These are phyloP conservation scores for Leishmania amazonensis DNA, from an alignment of 208 protist genomes.

Conservation along the genomic window DNA sequence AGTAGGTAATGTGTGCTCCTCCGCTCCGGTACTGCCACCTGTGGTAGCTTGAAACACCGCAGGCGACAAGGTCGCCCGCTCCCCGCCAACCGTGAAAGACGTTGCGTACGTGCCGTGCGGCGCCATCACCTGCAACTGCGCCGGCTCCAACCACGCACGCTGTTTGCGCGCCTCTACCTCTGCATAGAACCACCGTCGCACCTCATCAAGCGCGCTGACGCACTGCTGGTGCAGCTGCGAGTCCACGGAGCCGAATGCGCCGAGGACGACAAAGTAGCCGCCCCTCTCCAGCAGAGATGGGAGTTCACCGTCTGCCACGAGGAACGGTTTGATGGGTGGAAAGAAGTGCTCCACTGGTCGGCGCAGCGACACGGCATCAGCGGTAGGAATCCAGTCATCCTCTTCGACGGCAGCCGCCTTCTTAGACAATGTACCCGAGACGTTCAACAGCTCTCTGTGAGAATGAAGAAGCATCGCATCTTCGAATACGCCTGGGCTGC, in stretches of 20 bases:
- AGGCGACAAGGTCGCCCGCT: conserved; percentile 20
- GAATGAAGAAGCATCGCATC: conserved; percentile 1
- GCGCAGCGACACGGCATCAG: conserved; percentile 4
- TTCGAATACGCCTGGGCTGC: conserved; percentile 13
- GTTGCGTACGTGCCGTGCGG: conserved; percentile 23
- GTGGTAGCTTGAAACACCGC: background rate
- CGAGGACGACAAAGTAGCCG: conserved; percentile 67
- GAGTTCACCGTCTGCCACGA: conserved; percentile 23
- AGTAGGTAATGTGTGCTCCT: conserved; percentile 23
- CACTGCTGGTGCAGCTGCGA: conserved; percentile 50
- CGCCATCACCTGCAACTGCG: conserved; percentile 31
- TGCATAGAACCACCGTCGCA: conserved; percentile 41
- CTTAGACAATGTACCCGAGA: background rate
- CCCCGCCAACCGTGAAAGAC: conserved; percentile 21
- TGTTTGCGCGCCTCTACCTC: conserved; percentile 42
- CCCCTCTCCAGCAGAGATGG: conserved; percentile 40
- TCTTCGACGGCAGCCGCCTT: background rate
- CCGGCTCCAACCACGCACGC: conserved; percentile 39
- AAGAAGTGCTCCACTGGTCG: conserved; percentile 13
- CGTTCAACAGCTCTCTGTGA: conserved; percentile 10
- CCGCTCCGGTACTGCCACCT: background rate
- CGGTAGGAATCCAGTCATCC: background rate
- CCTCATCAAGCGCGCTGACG: conserved; percentile 41
- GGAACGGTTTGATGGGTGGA: conserved; percentile 28
- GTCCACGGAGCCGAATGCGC: conserved; percentile 55